Evolutionary conservation across 164 flowering plant species (phyloP).

Genomic region (Houttuynia cordata): DNA sequence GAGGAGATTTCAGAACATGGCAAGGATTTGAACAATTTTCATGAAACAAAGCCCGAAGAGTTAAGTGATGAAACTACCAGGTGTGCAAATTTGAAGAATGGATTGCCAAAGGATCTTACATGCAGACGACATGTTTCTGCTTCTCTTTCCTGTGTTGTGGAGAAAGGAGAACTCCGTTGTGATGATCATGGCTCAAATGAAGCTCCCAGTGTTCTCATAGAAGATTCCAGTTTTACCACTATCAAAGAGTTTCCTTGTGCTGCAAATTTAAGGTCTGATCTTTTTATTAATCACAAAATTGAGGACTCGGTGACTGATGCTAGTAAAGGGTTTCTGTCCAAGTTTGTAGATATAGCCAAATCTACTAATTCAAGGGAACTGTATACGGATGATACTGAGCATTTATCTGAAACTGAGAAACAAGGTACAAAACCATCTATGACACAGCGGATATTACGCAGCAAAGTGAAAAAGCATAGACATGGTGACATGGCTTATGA

Average conservation of each 20-base stretch:
- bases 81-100: not conserved
- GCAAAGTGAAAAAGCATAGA: constrained; percentile 53
- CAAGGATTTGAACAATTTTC: not conserved
- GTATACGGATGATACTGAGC: constrained; percentile 30
- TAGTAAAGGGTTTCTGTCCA: not conserved
- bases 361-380: constrained; percentile 14
- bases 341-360: constrained; percentile 2
- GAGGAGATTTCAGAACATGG: not conserved
- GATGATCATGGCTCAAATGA: too few relatives aligned
- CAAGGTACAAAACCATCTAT: constrained; percentile 26
- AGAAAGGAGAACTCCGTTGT: not conserved
- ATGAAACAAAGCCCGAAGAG: not conserved
- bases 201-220: too few relatives aligned
- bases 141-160: not conserved
- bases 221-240: constrained; percentile 5
- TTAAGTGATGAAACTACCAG: not conserved
- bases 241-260: constrained; percentile 7
- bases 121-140: not conserved
- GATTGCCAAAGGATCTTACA: not conserved
- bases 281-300: constrained; percentile 6
- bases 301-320: constrained; percentile 8
- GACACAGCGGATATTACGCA: constrained; percentile 41
- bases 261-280: constrained; percentile 2
- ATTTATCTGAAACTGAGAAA: constrained; percentile 22
- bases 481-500: constrained; percentile 96